Percentiles rank a stretch among this genome's conserved stretches.
phyloP scores from a whole-genome alignment of 2,329 filamentous ascomycete genomes.

The Pseudogymnoascus sp. region DNA sequence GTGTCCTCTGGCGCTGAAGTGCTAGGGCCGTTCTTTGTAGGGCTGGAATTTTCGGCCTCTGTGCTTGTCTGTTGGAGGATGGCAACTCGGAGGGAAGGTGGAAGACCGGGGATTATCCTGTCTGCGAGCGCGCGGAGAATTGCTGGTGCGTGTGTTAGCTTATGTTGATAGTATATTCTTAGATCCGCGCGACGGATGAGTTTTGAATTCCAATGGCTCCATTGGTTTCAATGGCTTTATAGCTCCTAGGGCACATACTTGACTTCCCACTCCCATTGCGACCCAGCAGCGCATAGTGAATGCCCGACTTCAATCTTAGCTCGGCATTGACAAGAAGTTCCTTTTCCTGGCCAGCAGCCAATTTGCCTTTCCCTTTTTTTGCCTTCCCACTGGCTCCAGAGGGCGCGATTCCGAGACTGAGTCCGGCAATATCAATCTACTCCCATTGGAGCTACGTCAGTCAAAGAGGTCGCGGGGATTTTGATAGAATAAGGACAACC shows the following conservation, averaged over 20 bases:
- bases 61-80: constrained; percentile 59
- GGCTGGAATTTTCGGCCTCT: constrained; percentile 30
- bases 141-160: constrained; percentile 36
- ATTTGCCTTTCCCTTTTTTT: constrained; percentile 39
- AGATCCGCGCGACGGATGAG: too few relatives aligned
- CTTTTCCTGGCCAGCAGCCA: constrained; percentile 39
- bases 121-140: constrained; percentile 68
- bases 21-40: constrained; percentile 20
- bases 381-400: constrained; percentile 32
- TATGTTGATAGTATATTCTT: neutral
- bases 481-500: neutral
- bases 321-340: constrained; percentile 66
- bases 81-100: constrained; percentile 55
- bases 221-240: neutral
- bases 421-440: constrained; percentile 57
- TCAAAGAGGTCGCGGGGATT: neutral
- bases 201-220: neutral
- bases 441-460: constrained; percentile 56
- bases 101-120: constrained; percentile 70
- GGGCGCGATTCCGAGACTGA: constrained; percentile 37
- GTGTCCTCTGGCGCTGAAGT: constrained; percentile 1
- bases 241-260: constrained; percentile 40
- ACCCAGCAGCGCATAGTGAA: constrained; percentile 70
- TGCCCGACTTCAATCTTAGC: constrained; percentile 62
- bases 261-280: constrained; percentile 80